phyloP scores from a whole-genome alignment of 169 alveolate genomes.

The Plasmodium chabaudi region DNA sequence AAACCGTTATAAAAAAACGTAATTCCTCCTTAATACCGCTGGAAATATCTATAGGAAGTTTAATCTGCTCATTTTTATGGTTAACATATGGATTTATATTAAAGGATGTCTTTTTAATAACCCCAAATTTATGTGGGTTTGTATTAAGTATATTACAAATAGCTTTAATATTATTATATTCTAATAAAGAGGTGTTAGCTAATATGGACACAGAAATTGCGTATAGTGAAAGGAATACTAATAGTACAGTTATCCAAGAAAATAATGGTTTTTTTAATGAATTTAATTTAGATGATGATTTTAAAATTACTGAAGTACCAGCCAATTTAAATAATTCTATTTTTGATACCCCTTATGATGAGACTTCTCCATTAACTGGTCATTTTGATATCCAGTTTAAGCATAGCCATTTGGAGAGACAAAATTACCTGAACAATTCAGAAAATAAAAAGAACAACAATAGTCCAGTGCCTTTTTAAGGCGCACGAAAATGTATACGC shows the following conservation, averaged over 20 bases:
- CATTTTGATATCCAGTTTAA: not conserved
- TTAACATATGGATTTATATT: constrained; percentile 84
- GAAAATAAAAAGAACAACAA: constrained; percentile 8
- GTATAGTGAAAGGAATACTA: not conserved
- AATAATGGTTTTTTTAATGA: constrained; percentile 38
- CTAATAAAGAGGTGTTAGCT: constrained; percentile 22
- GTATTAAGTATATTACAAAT: constrained; percentile 49
- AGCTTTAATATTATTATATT: constrained; percentile 29
- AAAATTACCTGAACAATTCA: not conserved
- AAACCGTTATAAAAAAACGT: constrained; percentile 77
- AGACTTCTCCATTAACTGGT: constrained; percentile 59
- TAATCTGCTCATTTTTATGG: constrained; percentile 81
- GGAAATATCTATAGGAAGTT: constrained; percentile 83
- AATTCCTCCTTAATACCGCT: constrained; percentile 84
- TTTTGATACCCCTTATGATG: constrained; percentile 48
- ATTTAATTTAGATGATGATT: constrained; percentile 15
- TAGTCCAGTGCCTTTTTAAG: not conserved
- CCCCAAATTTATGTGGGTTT: constrained; percentile 81
- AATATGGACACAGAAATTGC: constrained; percentile 5
- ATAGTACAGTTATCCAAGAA: constrained; percentile 10
- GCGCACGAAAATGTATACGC: too few relatives aligned
- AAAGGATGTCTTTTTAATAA: constrained; percentile 81
- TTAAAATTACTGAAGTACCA: constrained; percentile 18
- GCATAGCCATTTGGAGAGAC: too few relatives aligned
- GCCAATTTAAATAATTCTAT: constrained; percentile 6